Conservation (phyloP, 2,329 filamentous ascomycete genomes). For the Botrytis deweyae region DNA sequence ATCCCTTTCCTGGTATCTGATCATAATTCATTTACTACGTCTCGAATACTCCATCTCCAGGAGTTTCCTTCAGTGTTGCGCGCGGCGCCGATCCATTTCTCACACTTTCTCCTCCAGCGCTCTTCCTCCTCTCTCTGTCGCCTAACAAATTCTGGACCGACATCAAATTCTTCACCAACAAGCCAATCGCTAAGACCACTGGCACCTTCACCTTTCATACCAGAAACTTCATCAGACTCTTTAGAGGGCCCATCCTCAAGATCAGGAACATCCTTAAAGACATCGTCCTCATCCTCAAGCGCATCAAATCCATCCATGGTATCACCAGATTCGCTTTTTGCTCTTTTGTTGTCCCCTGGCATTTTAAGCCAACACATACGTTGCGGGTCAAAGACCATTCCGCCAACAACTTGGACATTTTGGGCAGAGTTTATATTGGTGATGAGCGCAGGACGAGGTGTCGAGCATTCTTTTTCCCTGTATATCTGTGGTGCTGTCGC, state of each 20-base stretch:
- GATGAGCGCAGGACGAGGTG: constrained; percentile 76
- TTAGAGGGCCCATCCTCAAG: constrained; percentile 62
- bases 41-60: constrained; percentile 77
- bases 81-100: constrained; percentile 70
- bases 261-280: constrained; percentile 93
- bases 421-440: constrained; percentile 83
- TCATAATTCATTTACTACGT: constrained; percentile 47
- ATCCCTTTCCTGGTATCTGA: not conserved
- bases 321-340: constrained; percentile 52
- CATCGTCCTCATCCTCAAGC: constrained; percentile 84
- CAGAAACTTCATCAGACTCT: constrained; percentile 47
- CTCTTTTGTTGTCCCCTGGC: constrained; percentile 44
- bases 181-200: constrained; percentile 66
- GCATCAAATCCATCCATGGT: constrained; percentile 65
- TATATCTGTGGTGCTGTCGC: constrained; percentile 50
- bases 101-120: constrained; percentile 84
- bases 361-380: constrained; percentile 98
- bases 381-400: constrained; percentile 96
- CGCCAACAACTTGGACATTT: constrained; percentile 90
- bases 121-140: constrained; percentile 90
- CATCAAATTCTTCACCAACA: constrained; percentile 95
- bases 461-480: constrained; percentile 58
- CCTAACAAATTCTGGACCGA: constrained; percentile 89
- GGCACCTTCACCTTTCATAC: constrained; percentile 53
- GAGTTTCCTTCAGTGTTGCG: constrained; percentile 53